These are phyloP conservation scores for Colletotrichum tabaci DNA, from an alignment of 2,329 filamentous ascomycete genomes.

Conservation along the genomic window DNA sequence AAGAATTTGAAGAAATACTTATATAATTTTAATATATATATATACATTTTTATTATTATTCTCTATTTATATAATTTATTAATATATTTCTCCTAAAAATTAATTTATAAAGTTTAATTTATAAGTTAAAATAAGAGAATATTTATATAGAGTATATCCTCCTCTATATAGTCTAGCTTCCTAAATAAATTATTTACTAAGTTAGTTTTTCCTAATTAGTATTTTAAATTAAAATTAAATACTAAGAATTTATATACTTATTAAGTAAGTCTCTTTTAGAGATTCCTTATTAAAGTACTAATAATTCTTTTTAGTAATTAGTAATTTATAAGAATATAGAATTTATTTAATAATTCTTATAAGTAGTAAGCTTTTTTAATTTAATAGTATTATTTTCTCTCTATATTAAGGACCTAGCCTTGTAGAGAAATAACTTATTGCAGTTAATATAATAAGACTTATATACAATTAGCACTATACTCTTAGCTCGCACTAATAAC, in stretches of 20 bases:
- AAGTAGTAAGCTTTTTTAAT: background rate
- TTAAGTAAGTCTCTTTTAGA: background rate
- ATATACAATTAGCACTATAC: no score
- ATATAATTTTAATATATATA: no score
- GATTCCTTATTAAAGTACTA: background rate
- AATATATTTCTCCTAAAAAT: background rate
- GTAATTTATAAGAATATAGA: background rate
- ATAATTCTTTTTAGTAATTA: background rate
- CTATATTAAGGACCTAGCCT: no score
- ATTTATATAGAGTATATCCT: background rate
- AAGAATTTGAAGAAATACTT: background rate
- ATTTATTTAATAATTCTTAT: background rate
- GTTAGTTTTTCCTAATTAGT: background rate
- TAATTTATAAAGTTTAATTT: background rate
- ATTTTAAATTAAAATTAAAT: conserved; percentile 1
- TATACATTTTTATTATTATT: background rate
- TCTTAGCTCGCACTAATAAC: no score
- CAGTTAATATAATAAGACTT: no score
- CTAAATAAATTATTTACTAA: background rate
- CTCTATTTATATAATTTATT: background rate
- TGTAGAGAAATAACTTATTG: no score
- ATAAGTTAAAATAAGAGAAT: background rate
- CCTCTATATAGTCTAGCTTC: background rate
- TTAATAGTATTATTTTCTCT: no score
- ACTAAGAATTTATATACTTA: background rate